A percentile compares a stretch with the other conserved stretches of the same genome.
These are phyloP conservation scores for Phytopythium litorale DNA, from an alignment of 352 stramenopile genomes.

Conservation along the genomic window DNA sequence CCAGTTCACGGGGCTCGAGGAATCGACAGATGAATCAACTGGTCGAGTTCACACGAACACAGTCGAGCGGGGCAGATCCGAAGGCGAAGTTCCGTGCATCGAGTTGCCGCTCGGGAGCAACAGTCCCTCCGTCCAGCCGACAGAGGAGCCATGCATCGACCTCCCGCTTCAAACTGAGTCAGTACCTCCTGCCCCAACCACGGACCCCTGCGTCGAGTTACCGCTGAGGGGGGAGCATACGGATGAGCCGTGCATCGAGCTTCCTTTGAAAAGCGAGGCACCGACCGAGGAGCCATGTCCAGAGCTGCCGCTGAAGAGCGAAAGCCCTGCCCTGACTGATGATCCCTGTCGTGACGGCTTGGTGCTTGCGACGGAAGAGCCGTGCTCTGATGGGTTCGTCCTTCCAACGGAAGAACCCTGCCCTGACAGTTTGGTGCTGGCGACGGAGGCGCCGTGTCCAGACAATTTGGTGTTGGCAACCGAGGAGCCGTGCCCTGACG, in stretches of 20 bases:
- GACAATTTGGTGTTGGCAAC: not conserved
- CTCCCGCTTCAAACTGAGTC: not conserved
- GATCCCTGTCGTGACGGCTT: not conserved
- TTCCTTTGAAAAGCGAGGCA: not conserved
- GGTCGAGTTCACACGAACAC: not conserved
- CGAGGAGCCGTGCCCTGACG: slow-evolving; percentile 1
- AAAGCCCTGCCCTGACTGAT: not conserved
- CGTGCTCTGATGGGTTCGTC: not conserved
- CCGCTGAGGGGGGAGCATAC: slow-evolving; percentile 1
- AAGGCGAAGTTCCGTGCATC: not conserved
- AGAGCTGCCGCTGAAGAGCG: not conserved
- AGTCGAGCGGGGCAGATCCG: not conserved
- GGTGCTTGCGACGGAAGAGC: not conserved
- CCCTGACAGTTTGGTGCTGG: not conserved
- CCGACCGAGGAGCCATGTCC: not conserved
- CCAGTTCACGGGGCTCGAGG: not conserved
- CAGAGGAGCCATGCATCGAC: not conserved
- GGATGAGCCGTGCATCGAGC: not conserved
- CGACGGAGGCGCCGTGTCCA: not conserved
- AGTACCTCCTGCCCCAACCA: not conserved
- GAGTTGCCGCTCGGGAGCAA: not conserved
- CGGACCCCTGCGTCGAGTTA: not conserved
- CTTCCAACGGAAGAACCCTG: not conserved
- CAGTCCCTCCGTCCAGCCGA: not conserved
- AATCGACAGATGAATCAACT: not conserved